Percentiles rank a stretch among this genome's conserved stretches.
phyloP scores from a whole-genome alignment of 306 rosid species.

The Prunus fruticosa region DNA sequence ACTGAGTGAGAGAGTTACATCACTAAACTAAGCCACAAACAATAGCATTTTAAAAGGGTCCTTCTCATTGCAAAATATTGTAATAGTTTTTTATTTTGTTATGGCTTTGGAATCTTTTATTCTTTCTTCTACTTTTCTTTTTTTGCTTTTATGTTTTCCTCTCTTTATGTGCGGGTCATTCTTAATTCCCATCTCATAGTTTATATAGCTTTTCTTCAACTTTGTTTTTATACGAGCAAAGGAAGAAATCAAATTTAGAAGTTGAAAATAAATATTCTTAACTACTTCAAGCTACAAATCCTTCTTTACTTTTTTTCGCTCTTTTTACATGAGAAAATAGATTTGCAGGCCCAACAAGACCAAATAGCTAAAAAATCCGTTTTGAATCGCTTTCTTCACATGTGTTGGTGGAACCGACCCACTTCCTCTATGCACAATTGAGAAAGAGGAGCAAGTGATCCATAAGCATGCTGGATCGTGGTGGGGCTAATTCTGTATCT shows the following conservation, averaged over 20 bases:
- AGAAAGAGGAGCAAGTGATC: constrained; percentile 15
- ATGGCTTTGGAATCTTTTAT: constrained; percentile 10
- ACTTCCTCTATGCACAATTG: constrained; percentile 18
- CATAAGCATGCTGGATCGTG: background rate
- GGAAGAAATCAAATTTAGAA: too few relatives aligned
- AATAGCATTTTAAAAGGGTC: background rate
- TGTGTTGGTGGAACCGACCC: constrained; percentile 35
- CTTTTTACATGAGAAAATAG: constrained; percentile 4
- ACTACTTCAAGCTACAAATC: too few relatives aligned
- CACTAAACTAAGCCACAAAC: too few relatives aligned
- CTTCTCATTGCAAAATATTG: background rate
- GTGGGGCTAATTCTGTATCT: constrained; percentile 20
- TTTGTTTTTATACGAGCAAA: too few relatives aligned
- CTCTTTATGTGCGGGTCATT: background rate
- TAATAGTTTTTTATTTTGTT: background rate
- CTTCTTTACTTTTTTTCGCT: too few relatives aligned
- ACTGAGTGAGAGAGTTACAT: background rate
- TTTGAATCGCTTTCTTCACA: constrained; percentile 19
- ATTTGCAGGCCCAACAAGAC: constrained; percentile 13
- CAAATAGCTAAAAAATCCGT: constrained; percentile 1
- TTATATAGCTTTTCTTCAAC: too few relatives aligned
- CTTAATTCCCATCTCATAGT: background rate
- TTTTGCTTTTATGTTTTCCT: constrained; percentile 1
- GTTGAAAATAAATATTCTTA: too few relatives aligned
- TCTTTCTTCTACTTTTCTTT: background rate